Percentiles rank a stretch among this genome's conserved stretches.
These are phyloP conservation scores for Heterobasidion occidentale DNA, from an alignment of 1,284 basidiomycete genomes.

Conservation along the genomic window DNA sequence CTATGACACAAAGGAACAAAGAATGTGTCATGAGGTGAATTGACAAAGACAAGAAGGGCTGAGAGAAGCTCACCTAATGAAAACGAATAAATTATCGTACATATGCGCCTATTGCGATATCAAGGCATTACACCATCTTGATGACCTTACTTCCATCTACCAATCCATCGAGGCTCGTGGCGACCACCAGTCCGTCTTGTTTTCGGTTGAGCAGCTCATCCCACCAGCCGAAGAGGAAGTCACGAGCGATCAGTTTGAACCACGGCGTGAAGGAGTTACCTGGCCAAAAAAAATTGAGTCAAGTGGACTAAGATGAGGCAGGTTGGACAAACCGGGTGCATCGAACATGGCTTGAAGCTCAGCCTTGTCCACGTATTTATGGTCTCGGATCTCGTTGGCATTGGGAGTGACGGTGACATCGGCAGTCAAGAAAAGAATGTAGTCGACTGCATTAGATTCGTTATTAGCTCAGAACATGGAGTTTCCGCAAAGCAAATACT, in stretches of 20 bases:
- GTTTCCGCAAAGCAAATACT: constrained; percentile 16
- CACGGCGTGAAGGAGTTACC: constrained; percentile 93
- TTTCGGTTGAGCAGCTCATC: constrained; percentile 73
- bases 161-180: constrained; percentile 58
- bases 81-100: no score
- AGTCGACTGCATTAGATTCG: constrained; percentile 67
- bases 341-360: constrained; percentile 92
- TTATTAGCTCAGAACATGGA: constrained; percentile 7
- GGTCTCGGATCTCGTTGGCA: constrained; percentile 86
- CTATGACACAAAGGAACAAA: no score
- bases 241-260: constrained; percentile 97
- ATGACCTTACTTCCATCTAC: constrained; percentile 74
- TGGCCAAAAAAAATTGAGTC: constrained; percentile 6
- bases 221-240: constrained; percentile 99
- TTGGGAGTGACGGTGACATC: constrained; percentile 86
- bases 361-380: constrained; percentile 86
- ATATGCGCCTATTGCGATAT: no score
- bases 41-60: no score
- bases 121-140: constrained; percentile 51
- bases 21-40: no score
- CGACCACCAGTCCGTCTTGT: constrained; percentile 54
- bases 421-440: constrained; percentile 92
- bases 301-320: not conserved
- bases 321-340: constrained; percentile 50
- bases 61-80: no score